Evolutionary conservation across 352 stramenopile genomes (phyloP), one percentile per base, ranked within the genome.

Genomic region (Globisporangium irregulare): DNA sequence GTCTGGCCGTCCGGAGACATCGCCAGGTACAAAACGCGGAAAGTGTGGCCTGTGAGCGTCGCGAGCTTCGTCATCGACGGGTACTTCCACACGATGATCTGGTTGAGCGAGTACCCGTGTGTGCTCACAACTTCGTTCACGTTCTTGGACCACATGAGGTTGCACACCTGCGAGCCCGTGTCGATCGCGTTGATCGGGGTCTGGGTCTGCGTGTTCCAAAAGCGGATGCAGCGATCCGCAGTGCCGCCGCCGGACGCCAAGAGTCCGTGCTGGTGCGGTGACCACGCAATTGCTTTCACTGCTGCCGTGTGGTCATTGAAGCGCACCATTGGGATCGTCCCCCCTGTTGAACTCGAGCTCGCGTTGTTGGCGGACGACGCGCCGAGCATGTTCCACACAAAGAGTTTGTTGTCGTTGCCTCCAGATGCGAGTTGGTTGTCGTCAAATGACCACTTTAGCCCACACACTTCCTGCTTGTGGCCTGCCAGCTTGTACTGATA

Each of bases 401-500:
- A 90, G 24, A 99, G 79, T 76, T 99, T 98, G 84, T 99, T 99
- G 83, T 99, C 97, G 76, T 99, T 99, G 24, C 97, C 97, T 58
- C 97, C 97, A 0, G 91, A 98, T 1, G 92, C 91, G 20, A 98
- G 79, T 64, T 97, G 83, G n/a, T 84, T 69, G 62, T 92, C 87
- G 67, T 99, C 96, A 65, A 97, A 98, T 2, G 91, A 98, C 96
- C 96, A 99, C 62, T 98, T 98, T 22, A 99, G 77, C 10, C 97
- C 97, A 72, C 97, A 99, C 8, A 99, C 94, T 78, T 95, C 79
- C 68, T 94, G 86, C 57, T 89, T 90, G 74, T 94, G 86, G 5
- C 84, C 83, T 27, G 76, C 75, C 22, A 94, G 73, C 56, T 84
- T 84, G 64, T 76, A 76, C 55, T 84, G 76, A 46, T 81, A 89